Evolutionary conservation across 441 rosid genomes (phyloP), one percentile per base, ranked within the genome.

Genomic region (Rhodomyrtus psidioides): DNA sequence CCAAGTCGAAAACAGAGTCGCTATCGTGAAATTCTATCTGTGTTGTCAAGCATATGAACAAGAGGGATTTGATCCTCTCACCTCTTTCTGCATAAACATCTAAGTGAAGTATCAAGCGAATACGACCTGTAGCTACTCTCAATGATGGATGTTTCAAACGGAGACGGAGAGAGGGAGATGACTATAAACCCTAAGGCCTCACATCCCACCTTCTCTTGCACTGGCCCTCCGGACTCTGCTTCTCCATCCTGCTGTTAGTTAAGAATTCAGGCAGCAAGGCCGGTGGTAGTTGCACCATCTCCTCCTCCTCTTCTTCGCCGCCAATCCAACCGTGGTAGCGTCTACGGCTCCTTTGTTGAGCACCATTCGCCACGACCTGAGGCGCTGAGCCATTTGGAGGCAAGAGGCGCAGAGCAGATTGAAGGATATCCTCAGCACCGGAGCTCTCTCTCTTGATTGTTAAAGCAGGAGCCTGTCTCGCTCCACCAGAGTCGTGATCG

Each of bases 311-410:
- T 6, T 86, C 89, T 9, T 89, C 88, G 28, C 81, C 21, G 30
- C 89, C 54, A 57, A 92, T 87, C 91, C 92, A 92, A 42, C 93
- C 92, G 55, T 89, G n/a, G 87, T 19, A 89, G 81, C 86, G 89
- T 44, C 83, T 84, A 21, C 87, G 89, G 51, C 55, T 57, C 81
- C 14, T 24, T 12, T 26, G 53, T 6, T 70, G 84, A 82, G 54
- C 42, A n/a, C 39, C 30, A 12, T 55, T 82, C 46, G 5, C 62
- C 39, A 10, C 53, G 8, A 65, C 56, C 57, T 75, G 23, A 39
- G 53, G 54, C 79, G 15, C 70, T 19, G 55, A 44, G 51, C 23
- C 54, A 42, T 53, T 53, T 74, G 57, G 59, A 84, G 86, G 70
- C 19, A 65, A 75, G 56, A 46, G 53, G 60, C 76, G 3, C 44